phyloP scores from a whole-genome alignment of 2,329 filamentous ascomycete species.

The Emmonsiellopsis sp. region DNA sequence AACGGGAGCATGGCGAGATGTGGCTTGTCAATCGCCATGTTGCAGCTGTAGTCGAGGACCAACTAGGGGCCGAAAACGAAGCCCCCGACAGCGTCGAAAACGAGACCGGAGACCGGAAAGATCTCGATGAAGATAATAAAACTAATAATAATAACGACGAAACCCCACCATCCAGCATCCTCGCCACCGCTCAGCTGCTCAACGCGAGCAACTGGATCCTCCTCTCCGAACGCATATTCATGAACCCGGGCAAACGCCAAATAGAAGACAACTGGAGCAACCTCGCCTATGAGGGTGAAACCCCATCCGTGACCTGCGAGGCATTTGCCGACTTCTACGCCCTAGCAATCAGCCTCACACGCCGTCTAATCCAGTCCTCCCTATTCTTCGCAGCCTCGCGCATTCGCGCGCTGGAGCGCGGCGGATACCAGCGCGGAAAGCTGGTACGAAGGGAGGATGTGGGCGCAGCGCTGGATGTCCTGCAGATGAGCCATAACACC shows the following conservation, averaged over 20 bases:
- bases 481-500: constrained; percentile 38
- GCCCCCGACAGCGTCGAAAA: not conserved
- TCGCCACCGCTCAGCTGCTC: constrained; percentile 50
- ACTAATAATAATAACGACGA: not conserved
- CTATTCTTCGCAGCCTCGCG: constrained; percentile 64
- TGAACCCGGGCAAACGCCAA: constrained; percentile 54
- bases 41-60: constrained; percentile 23
- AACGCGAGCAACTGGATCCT: constrained; percentile 50
- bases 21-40: constrained; percentile 52
- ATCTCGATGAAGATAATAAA: too few relatives aligned
- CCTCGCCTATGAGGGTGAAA: constrained; percentile 42
- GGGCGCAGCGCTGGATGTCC: constrained; percentile 42
- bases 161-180: constrained; percentile 15
- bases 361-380: constrained; percentile 58
- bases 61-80: constrained; percentile 4
- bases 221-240: constrained; percentile 60
- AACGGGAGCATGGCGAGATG: constrained; percentile 48
- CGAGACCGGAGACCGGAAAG: not conserved
- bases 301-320: constrained; percentile 63
- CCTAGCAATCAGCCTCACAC: constrained; percentile 57
- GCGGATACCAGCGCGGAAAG: constrained; percentile 19
- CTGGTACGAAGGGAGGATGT: constrained; percentile 42
- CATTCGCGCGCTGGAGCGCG: constrained; percentile 40
- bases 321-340: constrained; percentile 68
- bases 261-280: constrained; percentile 59